Conservation (phyloP, 2,329 filamentous ascomycete species). For the Cercospora sp. region DNA sequence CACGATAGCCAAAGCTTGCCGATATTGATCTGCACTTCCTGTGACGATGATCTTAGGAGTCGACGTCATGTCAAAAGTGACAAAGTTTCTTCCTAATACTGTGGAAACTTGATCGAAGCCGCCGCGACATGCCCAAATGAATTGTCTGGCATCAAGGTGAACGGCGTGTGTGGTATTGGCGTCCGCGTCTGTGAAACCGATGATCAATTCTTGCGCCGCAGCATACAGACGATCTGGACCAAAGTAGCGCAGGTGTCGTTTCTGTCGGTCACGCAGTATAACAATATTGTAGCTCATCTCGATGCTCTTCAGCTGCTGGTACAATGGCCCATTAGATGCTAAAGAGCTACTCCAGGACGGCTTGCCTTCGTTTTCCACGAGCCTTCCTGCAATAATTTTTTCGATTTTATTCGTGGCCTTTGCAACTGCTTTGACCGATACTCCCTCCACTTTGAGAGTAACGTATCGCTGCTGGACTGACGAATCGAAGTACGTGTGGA, state of each 20-base stretch:
- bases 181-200: slow-evolving; percentile 1
- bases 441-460: slow-evolving; percentile 13
- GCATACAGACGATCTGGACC: not conserved
- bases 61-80: not conserved
- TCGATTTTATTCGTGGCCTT: slow-evolving; percentile 9
- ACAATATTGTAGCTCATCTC: slow-evolving; percentile 1
- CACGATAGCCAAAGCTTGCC: not conserved
- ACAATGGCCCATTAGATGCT: slow-evolving; percentile 2
- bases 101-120: not conserved
- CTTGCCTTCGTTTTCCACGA: slow-evolving; percentile 4
- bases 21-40: slow-evolving; percentile 4
- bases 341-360: slow-evolving; percentile 3
- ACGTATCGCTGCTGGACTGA: slow-evolving; percentile 1
- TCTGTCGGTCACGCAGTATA: not conserved
- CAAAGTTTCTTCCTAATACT: not conserved
- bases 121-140: slow-evolving; percentile 3
- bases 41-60: not conserved
- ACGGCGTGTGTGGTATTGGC: not conserved
- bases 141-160: not conserved
- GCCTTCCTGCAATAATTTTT: not conserved
- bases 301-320: not conserved
- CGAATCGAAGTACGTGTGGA: not conserved
- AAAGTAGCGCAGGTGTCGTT: not conserved
- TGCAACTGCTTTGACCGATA: not conserved
- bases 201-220: not conserved